These are phyloP conservation scores for Spatholobus suberectus DNA, from an alignment of 306 rosid genomes.

Conservation along the genomic window DNA sequence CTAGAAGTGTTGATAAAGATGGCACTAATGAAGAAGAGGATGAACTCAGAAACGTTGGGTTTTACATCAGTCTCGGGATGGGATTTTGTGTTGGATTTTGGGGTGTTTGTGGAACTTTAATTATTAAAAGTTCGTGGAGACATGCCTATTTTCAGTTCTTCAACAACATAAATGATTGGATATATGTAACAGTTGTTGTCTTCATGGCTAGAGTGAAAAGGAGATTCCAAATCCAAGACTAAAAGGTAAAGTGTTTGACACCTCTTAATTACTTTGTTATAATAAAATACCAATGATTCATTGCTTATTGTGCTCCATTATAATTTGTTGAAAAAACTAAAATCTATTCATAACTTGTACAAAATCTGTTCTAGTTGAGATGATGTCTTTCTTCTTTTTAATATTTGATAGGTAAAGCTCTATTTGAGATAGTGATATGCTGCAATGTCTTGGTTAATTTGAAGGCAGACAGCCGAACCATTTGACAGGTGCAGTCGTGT, in stretches of 20 bases:
- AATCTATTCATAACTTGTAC: too few species aligned
- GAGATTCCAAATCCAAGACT: background rate
- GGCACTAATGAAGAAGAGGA: background rate
- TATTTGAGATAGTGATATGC: too few species aligned
- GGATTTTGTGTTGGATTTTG: slow-evolving; percentile 45
- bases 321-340: too few species aligned
- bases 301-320: too few species aligned
- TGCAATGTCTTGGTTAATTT: too few species aligned
- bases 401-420: too few species aligned
- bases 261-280: background rate
- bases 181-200: background rate
- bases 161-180: slow-evolving; percentile 25
- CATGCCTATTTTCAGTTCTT: slow-evolving; percentile 36
- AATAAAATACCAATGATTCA: background rate
- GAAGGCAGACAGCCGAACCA: too few species aligned
- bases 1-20: background rate
- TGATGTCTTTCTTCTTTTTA: too few species aligned
- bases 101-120: slow-evolving; percentile 43
- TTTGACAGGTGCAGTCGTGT: too few species aligned
- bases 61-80: background rate
- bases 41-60: slow-evolving; percentile 19
- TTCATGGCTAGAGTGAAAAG: background rate
- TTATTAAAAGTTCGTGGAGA: slow-evolving; percentile 37
- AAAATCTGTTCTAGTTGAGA: too few species aligned
- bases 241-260: background rate